Base-by-base conservation (phyloP, 2,329 filamentous ascomycete species). In the Phyllosticta citriasiana region DNA sequence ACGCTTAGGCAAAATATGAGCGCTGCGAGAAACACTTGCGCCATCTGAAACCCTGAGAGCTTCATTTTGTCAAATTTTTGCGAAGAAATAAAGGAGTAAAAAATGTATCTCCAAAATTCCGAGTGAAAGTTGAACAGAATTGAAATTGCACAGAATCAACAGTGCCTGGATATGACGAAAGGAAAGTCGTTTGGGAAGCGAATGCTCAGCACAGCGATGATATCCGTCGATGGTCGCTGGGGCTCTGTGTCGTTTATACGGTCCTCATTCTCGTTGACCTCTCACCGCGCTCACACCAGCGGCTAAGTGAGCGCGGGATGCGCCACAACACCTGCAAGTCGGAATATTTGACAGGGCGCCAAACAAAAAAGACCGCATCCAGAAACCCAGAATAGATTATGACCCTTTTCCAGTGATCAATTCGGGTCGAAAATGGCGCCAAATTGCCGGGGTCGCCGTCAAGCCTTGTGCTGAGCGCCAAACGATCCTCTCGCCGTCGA, bases 1-100 rank as follows among this genome's bases (percentile, higher is more conserved):
- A 76, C 63, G 55, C 55, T 50, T 50, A 61, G 54, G 63, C 73
- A 73, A 59, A 80, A 68, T 33, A 67, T 66, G n/a, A 76, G 66
- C 35, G 66, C 67, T n/a, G 71, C 69, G 57, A 74, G 64, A 62
- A 67, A 62, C 51, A 69, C 64, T 64, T 73, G 72, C 14, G 71
- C 70, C 52, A 73, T 63, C 61, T 71, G 71, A 61, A 75, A 66
- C 30, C 71, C 70, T 24, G 69, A 67, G 10, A 72, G 72, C 63
- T 74, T 71, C 71, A 73, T 69, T 67, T 72, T 72, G 68, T 47
- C 26, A 22, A 19, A 30, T 1, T n/a, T 24, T 47, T 33, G 12
- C 16, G 24, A 33, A 33, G 33, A 59, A 9, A 33, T 3, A 40
- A 22, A 24, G 24, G 25, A 57, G 27, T 33, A 33, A 52, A 24